A percentile compares a stretch with the other conserved stretches of the same genome.
phyloP scores from a whole-genome alignment of 441 rosid species.

The Codiaeum variegatum region DNA sequence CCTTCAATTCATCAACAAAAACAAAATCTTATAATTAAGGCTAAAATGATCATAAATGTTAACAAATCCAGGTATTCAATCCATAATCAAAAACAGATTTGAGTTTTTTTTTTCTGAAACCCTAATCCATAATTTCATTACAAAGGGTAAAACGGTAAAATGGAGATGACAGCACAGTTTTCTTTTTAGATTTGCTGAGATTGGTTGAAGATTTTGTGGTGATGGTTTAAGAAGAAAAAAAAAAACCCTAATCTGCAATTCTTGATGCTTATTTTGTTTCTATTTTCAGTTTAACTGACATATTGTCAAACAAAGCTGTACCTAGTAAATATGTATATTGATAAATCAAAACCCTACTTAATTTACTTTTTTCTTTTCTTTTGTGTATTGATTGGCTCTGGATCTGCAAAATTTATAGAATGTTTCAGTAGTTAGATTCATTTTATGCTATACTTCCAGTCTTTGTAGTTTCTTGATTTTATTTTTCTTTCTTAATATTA shows the following conservation, averaged over 20 bases:
- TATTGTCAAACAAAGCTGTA: conserved; percentile 22
- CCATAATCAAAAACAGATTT: neutral
- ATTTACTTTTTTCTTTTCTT: neutral
- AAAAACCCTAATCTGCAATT: conserved; percentile 8
- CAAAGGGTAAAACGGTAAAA: no score
- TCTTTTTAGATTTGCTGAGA: conserved; percentile 22
- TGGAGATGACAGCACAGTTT: neutral
- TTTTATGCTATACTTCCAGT: no score
- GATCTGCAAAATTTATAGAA: neutral
- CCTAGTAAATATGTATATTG: neutral
- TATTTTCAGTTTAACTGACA: conserved; percentile 26
- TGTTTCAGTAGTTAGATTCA: no score
- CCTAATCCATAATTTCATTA: conserved; percentile 23
- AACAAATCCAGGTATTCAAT: neutral
- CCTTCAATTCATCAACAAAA: conserved; percentile 20
- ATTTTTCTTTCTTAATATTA: no score
- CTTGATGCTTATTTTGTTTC: neutral
- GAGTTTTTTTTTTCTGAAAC: conserved; percentile 18
- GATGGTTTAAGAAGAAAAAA: conserved; percentile 6
- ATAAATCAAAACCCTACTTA: neutral
- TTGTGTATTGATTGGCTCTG: neutral
- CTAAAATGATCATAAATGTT: neutral
- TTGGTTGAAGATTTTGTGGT: neutral
- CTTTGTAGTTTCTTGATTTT: no score
- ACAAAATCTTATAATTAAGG: neutral